These are phyloP conservation scores for Curvularia sp. DNA, from an alignment of 2,329 filamentous ascomycete genomes.

Conservation along the genomic window DNA sequence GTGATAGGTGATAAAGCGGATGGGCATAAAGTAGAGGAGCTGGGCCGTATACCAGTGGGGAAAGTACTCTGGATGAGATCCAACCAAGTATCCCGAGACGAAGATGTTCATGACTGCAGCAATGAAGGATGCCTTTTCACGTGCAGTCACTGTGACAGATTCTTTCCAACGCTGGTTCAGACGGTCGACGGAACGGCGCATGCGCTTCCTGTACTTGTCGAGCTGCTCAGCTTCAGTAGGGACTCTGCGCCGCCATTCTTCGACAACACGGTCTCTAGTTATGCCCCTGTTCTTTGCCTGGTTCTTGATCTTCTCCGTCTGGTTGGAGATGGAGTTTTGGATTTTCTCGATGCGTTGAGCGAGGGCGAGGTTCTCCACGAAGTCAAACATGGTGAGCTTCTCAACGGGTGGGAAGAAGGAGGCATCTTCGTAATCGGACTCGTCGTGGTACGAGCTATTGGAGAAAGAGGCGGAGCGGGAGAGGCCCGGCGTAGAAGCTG, in stretches of 20 bases:
- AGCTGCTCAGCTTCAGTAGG: slow-evolving; percentile 91
- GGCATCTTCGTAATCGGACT: slow-evolving; percentile 74
- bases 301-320: slow-evolving; percentile 86
- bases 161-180: slow-evolving; percentile 87
- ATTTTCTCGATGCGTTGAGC: slow-evolving; percentile 90
- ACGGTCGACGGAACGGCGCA: slow-evolving; percentile 88
- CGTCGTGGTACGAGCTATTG: slow-evolving; percentile 85
- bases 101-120: slow-evolving; percentile 97
- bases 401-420: slow-evolving; percentile 79
- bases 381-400: slow-evolving; percentile 86
- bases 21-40: slow-evolving; percentile 94
- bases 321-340: slow-evolving; percentile 79
- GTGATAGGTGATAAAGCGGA: slow-evolving; percentile 90
- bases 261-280: slow-evolving; percentile 88
- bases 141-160: slow-evolving; percentile 82
- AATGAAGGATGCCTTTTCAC: slow-evolving; percentile 96
- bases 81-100: slow-evolving; percentile 91
- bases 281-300: slow-evolving; percentile 78
- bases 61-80: slow-evolving; percentile 83
- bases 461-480: slow-evolving; percentile 84
- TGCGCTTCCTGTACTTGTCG: slow-evolving; percentile 85
- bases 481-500: slow-evolving; percentile 60
- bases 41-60: slow-evolving; percentile 92
- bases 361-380: slow-evolving; percentile 90
- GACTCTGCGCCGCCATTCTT: slow-evolving; percentile 87